phyloP scores from a whole-genome alignment of 257 asterid species.

The Jaltomata sinuosa region DNA sequence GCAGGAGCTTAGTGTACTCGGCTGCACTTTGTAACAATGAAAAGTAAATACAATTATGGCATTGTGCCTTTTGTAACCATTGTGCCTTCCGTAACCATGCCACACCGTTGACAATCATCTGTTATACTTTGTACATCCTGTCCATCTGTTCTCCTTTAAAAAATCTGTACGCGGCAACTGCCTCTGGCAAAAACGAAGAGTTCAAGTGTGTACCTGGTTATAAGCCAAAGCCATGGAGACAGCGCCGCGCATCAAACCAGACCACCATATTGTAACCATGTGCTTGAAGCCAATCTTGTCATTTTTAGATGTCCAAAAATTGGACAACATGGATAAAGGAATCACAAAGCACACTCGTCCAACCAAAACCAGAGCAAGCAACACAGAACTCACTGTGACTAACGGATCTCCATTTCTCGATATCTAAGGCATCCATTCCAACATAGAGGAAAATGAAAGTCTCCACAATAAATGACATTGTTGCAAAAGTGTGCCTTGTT shows the following conservation, averaged over 20 bases:
- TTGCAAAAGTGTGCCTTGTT: conserved; percentile 59
- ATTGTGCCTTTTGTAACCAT: too few relatives aligned
- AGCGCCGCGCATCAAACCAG: conserved; percentile 82
- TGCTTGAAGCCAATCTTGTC: conserved; percentile 38
- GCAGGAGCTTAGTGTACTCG: too few relatives aligned
- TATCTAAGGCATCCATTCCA: too few relatives aligned
- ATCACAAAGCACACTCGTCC: conserved; percentile 71
- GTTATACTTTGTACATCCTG: too few relatives aligned
- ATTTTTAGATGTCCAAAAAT: conserved; percentile 13
- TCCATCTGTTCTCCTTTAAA: too few relatives aligned
- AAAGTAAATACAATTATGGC: too few relatives aligned
- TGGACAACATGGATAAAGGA: conserved; percentile 44
- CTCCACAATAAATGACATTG: conserved; percentile 25
- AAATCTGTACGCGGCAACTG: too few relatives aligned
- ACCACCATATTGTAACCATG: conserved; percentile 74
- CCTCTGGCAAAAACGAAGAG: too few relatives aligned
- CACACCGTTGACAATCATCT: too few relatives aligned
- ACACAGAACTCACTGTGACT: conserved; percentile 36
- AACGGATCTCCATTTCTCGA: conserved; percentile 4
- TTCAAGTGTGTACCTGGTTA: conserved; percentile 42
- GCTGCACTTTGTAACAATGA: too few relatives aligned
- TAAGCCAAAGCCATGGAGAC: conserved; percentile 80
- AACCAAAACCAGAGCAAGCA: conserved; percentile 48
- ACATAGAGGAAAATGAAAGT: too few relatives aligned
- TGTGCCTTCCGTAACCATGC: too few relatives aligned